A percentile compares a stretch with the other conserved stretches of the same genome.
phyloP scores from a whole-genome alignment of 169 alveolate genomes.

The Plasmodium vinckei region DNA sequence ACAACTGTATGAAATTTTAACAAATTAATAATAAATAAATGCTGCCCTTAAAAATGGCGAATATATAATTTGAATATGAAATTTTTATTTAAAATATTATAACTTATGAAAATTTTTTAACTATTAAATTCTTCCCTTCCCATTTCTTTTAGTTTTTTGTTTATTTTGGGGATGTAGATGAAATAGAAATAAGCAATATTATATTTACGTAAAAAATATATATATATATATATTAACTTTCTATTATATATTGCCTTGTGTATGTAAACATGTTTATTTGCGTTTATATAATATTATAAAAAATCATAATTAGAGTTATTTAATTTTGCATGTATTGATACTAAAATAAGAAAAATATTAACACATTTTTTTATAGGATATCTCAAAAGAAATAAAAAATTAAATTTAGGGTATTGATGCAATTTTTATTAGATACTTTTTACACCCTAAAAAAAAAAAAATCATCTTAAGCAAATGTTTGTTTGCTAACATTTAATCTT shows the following conservation, averaged over 20 bases:
- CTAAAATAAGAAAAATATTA: slow-evolving; percentile 3
- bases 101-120: too few relatives aligned
- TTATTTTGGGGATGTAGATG: too few relatives aligned
- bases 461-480: too few relatives aligned
- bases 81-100: too few relatives aligned
- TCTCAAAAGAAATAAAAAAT: not conserved
- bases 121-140: too few relatives aligned
- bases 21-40: too few relatives aligned
- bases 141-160: too few relatives aligned
- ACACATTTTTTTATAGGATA: not conserved
- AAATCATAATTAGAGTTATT: not conserved
- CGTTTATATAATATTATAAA: not conserved
- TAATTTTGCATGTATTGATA: slow-evolving; percentile 11
- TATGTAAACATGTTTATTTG: not conserved
- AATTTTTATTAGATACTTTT: slow-evolving; percentile 3
- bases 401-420: not conserved
- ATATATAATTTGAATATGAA: too few relatives aligned
- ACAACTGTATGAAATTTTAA: too few relatives aligned
- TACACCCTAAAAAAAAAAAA: slow-evolving; percentile 27
- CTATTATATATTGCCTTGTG: slow-evolving; percentile 7
- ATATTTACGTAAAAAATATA: not conserved
- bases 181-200: not conserved
- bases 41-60: too few relatives aligned
- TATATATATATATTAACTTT: not conserved
- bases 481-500: not conserved